A percentile compares a stretch with the other conserved stretches of the same genome.
Conservation (phyloP, 179 eudicot genomes). For the Beta corolliflora region DNA sequence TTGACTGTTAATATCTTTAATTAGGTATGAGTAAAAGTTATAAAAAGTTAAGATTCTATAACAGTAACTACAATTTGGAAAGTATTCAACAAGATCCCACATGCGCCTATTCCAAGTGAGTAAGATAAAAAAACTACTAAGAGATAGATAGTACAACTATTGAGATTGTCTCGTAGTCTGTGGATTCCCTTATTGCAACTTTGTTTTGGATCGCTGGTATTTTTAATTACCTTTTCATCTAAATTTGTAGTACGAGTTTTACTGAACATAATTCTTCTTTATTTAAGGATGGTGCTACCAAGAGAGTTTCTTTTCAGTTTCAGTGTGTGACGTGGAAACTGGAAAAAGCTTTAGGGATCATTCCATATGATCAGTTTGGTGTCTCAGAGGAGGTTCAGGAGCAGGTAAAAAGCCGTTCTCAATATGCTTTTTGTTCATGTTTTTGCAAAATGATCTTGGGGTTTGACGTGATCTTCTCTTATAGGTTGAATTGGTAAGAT, state of each 20-base stretch:
- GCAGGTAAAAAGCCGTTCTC: conserved; percentile 50
- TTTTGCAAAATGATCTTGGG: neutral
- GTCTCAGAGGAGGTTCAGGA: conserved; percentile 92
- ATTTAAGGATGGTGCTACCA: conserved; percentile 60
- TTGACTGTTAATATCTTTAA: too few relatives aligned
- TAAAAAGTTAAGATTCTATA: too few relatives aligned
- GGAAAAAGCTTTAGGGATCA: conserved; percentile 61
- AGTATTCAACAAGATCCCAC: too few relatives aligned
- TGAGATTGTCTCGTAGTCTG: too few relatives aligned
- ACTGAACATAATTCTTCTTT: conserved; percentile 25
- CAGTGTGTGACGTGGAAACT: conserved; percentile 78
- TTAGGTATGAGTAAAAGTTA: too few relatives aligned
- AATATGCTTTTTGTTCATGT: neutral
- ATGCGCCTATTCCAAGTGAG: too few relatives aligned
- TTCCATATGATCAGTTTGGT: conserved; percentile 61
- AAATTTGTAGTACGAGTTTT: neutral
- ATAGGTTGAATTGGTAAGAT: conserved; percentile 81
- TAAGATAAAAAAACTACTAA: too few relatives aligned
- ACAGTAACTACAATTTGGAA: too few relatives aligned
- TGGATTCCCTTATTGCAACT: neutral
- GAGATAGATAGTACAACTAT: too few relatives aligned
- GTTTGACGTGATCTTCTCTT: conserved; percentile 9
- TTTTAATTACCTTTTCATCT: neutral
- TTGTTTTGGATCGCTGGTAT: neutral
- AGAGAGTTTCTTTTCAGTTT: conserved; percentile 66